Evolutionary conservation across 768 basidiomycete species (phyloP), one percentile per base, ranked within the genome.

Genomic region (Leccinum sublutescens): DNA sequence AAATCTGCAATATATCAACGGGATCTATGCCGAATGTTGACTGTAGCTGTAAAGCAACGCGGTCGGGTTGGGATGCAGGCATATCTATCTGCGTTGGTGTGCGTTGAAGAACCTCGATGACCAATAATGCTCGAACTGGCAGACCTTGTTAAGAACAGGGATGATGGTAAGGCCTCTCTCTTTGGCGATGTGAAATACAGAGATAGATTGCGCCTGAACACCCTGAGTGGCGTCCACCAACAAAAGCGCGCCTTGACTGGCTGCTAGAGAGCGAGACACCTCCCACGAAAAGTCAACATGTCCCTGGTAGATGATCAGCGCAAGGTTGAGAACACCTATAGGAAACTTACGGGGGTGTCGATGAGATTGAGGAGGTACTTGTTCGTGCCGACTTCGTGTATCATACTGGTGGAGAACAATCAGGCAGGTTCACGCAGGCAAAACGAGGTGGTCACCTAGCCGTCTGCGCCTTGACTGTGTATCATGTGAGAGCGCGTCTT

Each of bases 221-320:
- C 97, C 97, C 78, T 96, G 95, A 54, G 92, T 93, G n/a, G 93
- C 93, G 69, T 99, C 97, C 2, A 98, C 95, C 66, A 98, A 76
- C 38, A 87, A 71, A 45, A 87, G 71, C 10, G 93, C 96, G 9
- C 97, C 97, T 76, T 99, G 92, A 64, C 91, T 97, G 33, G 96
- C 94, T 4, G 93, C 88, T 43, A 98, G 76, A 27, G 92, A 94
- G 51, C 97, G 84, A 15, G 93, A 89, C 34, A 99, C 93, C 74
- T 98, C 96, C 87, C 94, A 97, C 58, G 93, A 84, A 75, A 99
- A 99, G 77, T 99, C 97, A 38, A 98, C 97, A 75, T 99, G 97
- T 2, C 97, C 95, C 85, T 91, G 62, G 8, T 15, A 31, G 2
- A 2, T 29, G n/a, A 17, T 73, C 29, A 63, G 56, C 23, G 6